phyloP scores from a whole-genome alignment of 2,329 filamentous ascomycete species.

The Tolypocladium inflatum region DNA sequence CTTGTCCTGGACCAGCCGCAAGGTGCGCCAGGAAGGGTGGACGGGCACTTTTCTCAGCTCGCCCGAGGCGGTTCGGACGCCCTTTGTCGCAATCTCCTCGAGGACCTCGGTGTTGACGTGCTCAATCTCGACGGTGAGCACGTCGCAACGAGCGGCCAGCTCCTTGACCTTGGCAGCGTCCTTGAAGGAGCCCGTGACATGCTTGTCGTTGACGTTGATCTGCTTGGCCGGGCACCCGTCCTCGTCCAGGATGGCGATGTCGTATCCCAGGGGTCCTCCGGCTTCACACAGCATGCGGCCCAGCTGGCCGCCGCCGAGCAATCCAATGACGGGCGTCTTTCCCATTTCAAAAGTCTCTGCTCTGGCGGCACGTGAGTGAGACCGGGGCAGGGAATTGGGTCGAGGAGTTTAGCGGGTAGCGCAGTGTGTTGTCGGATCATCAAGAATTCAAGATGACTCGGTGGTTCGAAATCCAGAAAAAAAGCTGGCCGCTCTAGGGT shows the following conservation, averaged over 20 bases:
- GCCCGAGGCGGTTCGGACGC: conserved; percentile 28
- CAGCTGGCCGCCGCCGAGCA: conserved; percentile 60
- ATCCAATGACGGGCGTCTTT: conserved; percentile 34
- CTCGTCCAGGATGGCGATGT: conserved; percentile 70
- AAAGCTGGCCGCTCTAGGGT: no score
- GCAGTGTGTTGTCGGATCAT: background rate
- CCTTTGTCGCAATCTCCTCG: conserved; percentile 64
- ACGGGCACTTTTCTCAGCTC: conserved; percentile 45
- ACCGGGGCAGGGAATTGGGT: background rate
- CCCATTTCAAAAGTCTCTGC: conserved; percentile 9
- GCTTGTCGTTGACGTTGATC: conserved; percentile 63
- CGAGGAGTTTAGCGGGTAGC: background rate
- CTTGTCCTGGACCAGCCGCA: conserved; percentile 90
- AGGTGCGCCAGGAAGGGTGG: conserved; percentile 77
- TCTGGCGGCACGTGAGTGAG: background rate
- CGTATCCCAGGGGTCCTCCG: conserved; percentile 64
- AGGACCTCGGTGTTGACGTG: conserved; percentile 86
- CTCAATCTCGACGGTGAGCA: conserved; percentile 90
- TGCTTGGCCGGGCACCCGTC: conserved; percentile 75
- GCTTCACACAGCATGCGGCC: conserved; percentile 91
- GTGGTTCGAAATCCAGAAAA: no score
- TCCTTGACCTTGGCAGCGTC: conserved; percentile 68
- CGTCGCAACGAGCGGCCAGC: conserved; percentile 67
- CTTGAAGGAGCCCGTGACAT: conserved; percentile 83
- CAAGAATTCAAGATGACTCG: no score